Evolutionary conservation across 2,329 filamentous ascomycete genomes (phyloP), one percentile per base, ranked within the genome.

Genomic region (Sporothrix schenckii): DNA sequence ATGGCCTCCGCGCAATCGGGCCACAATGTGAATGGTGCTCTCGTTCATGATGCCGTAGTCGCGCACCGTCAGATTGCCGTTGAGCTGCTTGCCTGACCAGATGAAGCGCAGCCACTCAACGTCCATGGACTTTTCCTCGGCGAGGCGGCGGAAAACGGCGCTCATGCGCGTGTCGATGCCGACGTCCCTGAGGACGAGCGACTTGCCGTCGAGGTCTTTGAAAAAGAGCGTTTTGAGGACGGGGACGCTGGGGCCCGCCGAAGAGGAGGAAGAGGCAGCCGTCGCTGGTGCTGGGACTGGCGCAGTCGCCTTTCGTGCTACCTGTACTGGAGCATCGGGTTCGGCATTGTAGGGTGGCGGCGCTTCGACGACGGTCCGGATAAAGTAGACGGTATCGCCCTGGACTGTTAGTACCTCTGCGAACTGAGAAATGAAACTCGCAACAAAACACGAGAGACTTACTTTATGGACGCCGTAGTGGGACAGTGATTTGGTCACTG

Each of bases 31-130:
- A 21, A 70, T 70, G 16, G 69, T 70, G 69, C 69, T 70, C 52
- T 70, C 69, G 14, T 70, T 70, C 61, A 60, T 66, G 27, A 70
- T 66, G 39, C 69, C 69, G n/a, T 66, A 70, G 50, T 70, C 61
- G 24, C 69, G 61, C 14, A 70, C 44, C 4, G 69, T 70, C n/a
- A 50, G 49, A 27, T 66, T 41, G 47, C 14, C 44, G 19, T 34
- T 63, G 27, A 69, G 47, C 56, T 63, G 44, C n/a, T 69, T 63
- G 56, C 68, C 68, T 7, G 56, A 69, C 68, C 68, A 69, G 56
- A 63, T 63, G 49, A 69, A 69, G 14, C 68, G 56, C 47, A 61
- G 56, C 56, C 68, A 69, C 30, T 69, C 68, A n/a, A 44, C 14
- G 56, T 69, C 68, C 13, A 69, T 34, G 24, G 56, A n/a, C 30